phyloP scores from a whole-genome alignment of 495 filamentous ascomycete genomes.

The Xylaria telfairii region DNA sequence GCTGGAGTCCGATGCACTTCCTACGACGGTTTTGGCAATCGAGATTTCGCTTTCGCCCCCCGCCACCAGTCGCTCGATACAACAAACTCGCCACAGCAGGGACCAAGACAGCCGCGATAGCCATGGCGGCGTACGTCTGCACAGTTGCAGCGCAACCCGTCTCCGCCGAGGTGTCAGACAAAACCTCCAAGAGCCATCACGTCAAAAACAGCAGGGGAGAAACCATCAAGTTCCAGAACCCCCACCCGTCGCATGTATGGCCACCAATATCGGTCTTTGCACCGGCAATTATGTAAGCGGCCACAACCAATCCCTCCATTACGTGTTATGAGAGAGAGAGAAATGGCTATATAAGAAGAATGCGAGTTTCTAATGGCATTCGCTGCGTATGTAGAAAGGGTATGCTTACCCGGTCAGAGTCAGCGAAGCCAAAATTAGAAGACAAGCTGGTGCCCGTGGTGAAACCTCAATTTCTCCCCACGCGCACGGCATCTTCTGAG shows the following conservation, averaged over 20 bases:
- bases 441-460: conserved; percentile 71
- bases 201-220: conserved; percentile 42
- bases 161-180: conserved; percentile 34
- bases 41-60: conserved; percentile 18
- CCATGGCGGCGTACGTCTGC: conserved; percentile 36
- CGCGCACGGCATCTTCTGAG: conserved; percentile 55
- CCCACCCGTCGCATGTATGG: conserved; percentile 40
- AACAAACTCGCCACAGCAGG: conserved; percentile 27
- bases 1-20: conserved; percentile 17
- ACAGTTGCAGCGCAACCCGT: conserved; percentile 34
- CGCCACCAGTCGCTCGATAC: conserved; percentile 22
- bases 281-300: conserved; percentile 20
- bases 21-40: conserved; percentile 13
- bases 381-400: conserved; percentile 8
- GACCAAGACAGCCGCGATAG: conserved; percentile 27
- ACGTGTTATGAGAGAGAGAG: background rate
- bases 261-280: background rate
- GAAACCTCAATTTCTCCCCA: conserved; percentile 72
- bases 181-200: conserved; percentile 39
- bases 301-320: background rate
- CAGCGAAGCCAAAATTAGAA: conserved; percentile 59
- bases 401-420: background rate
- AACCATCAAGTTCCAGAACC: conserved; percentile 44
- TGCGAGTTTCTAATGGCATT: background rate
- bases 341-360: background rate